Evolutionary conservation across 257 asterid genomes (phyloP), one percentile per base, ranked within the genome.

Genomic region (Nemophila menziesii): DNA sequence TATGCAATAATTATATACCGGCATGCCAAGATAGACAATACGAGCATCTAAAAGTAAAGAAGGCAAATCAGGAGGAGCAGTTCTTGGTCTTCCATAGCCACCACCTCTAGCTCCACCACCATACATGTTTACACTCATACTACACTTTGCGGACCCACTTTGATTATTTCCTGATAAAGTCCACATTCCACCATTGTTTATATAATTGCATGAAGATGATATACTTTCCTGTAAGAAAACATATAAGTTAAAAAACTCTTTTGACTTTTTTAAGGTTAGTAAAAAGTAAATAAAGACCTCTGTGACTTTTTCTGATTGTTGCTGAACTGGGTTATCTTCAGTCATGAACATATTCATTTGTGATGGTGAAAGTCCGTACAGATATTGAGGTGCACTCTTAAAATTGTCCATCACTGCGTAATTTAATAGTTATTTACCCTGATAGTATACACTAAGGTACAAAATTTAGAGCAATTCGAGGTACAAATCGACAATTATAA

Each of bases 281-380:
- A 26, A 26, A 20, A 29, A 27, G 52, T 20, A 48, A 23, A 39
- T 29, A 33, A 20, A 27, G 51, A 78, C 98, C 93, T 81, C 93
- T 2, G 90, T 72, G 55, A 90, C 86, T 39, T 60, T 77, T 69
- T 65, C 93, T 16, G 85, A 56, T 56, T 72, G 93, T 39, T 81
- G 69, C 26, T 69, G 64, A 34, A 60, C 79, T 20, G 93, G 92
- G 43, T 62, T 80, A 63, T 89, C 87, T 69, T 78, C 93, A 12
- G 80, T 80, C 93, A 81, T 74, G 83, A 90, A 90, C 94, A 84
- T 78, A 56, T 81, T 82, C 93, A 90, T 71, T 71, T 85, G 93
- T 20, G 92, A 64, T 39, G 98, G 87, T 52, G 78, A 16, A 60
- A 89, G 98, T 44, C 96, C 98, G 33, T 78, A 89, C 18, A 89